phyloP scores from a whole-genome alignment of 768 basidiomycete species.

The Mycena venus region DNA sequence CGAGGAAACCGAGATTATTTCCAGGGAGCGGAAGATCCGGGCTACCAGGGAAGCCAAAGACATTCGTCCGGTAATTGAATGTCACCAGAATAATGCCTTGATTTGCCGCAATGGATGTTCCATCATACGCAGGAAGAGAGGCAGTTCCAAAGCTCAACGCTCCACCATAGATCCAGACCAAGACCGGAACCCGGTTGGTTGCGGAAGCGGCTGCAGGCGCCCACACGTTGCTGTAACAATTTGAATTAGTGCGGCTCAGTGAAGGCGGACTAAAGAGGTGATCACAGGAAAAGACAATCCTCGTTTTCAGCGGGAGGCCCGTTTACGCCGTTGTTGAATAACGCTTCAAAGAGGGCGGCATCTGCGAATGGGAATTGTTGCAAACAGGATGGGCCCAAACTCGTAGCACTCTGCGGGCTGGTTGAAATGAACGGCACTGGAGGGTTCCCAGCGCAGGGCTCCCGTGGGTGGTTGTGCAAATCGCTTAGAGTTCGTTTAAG shows the following conservation, averaged over 20 bases:
- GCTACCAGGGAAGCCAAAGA: slow-evolving; percentile 26
- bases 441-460: slow-evolving; percentile 16
- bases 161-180: slow-evolving; percentile 28
- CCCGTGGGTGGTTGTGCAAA: slow-evolving; percentile 15
- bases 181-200: not conserved
- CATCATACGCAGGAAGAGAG: slow-evolving; percentile 9
- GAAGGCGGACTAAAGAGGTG: no score
- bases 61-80: slow-evolving; percentile 30
- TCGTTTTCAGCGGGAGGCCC: slow-evolving; percentile 8
- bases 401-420: not conserved
- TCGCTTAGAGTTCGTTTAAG: not conserved
- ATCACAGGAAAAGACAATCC: slow-evolving; percentile 18
- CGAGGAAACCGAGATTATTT: slow-evolving; percentile 37
- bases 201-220: not conserved
- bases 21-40: slow-evolving; percentile 22
- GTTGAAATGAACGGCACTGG: slow-evolving; percentile 12
- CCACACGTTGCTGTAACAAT: slow-evolving; percentile 17
- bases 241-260: not conserved
- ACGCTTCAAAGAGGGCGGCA: not conserved
- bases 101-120: slow-evolving; percentile 12
- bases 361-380: slow-evolving; percentile 14
- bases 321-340: slow-evolving; percentile 7
- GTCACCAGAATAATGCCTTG: slow-evolving; percentile 19
- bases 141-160: slow-evolving; percentile 26
- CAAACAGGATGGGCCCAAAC: slow-evolving; percentile 19